Evolutionary conservation across 768 basidiomycete species (phyloP), one percentile per base, ranked within the genome.

Genomic region (Leucosporidium creatinivorum): DNA sequence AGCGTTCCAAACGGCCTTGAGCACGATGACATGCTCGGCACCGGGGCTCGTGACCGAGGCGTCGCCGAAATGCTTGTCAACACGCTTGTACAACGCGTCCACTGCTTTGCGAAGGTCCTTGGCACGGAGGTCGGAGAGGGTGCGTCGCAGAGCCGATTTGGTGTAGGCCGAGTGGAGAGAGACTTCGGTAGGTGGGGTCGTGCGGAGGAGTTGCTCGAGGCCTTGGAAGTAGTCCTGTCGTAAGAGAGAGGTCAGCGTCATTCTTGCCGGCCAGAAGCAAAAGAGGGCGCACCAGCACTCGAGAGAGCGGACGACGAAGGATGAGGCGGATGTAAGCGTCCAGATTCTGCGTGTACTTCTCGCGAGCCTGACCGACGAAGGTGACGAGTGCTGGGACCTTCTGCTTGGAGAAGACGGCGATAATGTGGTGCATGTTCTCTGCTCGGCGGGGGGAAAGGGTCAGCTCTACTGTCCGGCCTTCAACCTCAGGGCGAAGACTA

Each of bases 381-480:
- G 79, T 74, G 75, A 57, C 80, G 79, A 69, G 88, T 80, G 58
- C 89, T 84, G 63, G 83, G 79, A 61, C 87, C 79, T 75, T 89
- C 84, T 91, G 81, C 71, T 83, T 63, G 0, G 86, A 83, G 44
- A 88, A 86, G 75, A 94, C 93, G 0, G 87, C 85, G 48, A 92
- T 84, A 76, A 96, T 94, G 75, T 89, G 87, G 71, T 93, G 89
- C 93, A 94, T 96, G 76, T 98, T 98, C 79, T 96, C 94, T 98
- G 76, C 3, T 33, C 28, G 19, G 15, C 18, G 44, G 44, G 19
- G 26, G 8, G 18, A 49, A 0, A 12, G 7, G 25, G 31, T 48
- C 12, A 58, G 51, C 49, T 13, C 30, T 25, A 9, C n/a, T 9
- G 3, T 10, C 19, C n/a, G 39, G 49, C 19, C 28, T 39, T 33